Evolutionary conservation across 768 basidiomycete species (phyloP), one percentile per base, ranked within the genome.

Genomic region (Pholiota microspora): DNA sequence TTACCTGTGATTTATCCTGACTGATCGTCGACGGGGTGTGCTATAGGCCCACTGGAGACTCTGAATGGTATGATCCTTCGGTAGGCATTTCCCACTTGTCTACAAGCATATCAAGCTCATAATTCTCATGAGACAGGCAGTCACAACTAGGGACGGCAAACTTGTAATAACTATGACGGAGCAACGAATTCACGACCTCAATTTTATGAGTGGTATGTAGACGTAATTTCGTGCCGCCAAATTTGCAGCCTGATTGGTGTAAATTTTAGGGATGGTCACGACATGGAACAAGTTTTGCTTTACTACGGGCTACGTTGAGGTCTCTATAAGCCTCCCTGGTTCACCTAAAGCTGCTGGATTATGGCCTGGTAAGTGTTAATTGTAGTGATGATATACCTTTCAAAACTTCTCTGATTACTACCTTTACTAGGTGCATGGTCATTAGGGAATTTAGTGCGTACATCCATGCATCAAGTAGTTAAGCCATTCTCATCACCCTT

Each of bases 271-370:
- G 32, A 87, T 88, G 86, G 50, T 94, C 8, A 85, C 88, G 60
- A 81, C 85, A 10, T 97, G 95, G 94, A 96, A 97, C 72, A 92
- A 97, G 71, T 71, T 97, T 51, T 98, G 95, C 72, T 97, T 94
- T 72, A 95, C 86, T 13, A 93, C 92, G 0, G 94, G 92, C 2
- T 94, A 94, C 65, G 75, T 98, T 53, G 97, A 97, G 71, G 83
- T 88, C 2, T 81, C 77, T n/a, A 62, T 92, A 16, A 90, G 88
- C 65, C 67, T 92, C 60, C 90, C 92, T 15, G 92, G 90, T 4
- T 69, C 73, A 9, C 73, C 79, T 1, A 59, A 64, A 35, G 75
- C 78, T 13, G 81, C 87, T 9, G 94, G 94, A 5, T 77, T 91
- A 56, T 97, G 94, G 95, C 94, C 96, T 51, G 94, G 86, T 78